Percentiles rank a stretch among this genome's conserved stretches.
Conservation (phyloP, 2,329 filamentous ascomycete genomes). For the Clonostachys rhizophaga region DNA sequence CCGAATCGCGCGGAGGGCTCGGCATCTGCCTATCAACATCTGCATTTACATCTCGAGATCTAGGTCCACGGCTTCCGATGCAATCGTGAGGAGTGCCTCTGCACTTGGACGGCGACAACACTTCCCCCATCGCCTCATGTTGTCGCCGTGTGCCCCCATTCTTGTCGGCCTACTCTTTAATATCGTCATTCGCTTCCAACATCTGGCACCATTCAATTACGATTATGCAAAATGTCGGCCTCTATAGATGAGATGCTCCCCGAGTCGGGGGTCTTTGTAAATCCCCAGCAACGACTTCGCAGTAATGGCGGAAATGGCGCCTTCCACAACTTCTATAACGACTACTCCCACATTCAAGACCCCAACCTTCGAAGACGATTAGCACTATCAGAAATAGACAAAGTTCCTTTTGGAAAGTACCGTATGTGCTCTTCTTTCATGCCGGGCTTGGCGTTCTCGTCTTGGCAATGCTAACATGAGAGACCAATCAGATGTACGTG, state of each 20-base stretch:
- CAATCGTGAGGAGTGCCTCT: too few species aligned
- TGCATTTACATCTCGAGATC: too few species aligned
- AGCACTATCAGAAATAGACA: conserved; percentile 75
- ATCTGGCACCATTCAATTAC: too few species aligned
- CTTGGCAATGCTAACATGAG: not conserved
- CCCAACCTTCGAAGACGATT: conserved; percentile 73
- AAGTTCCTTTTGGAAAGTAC: conserved; percentile 71
- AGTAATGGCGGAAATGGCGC: conserved; percentile 62
- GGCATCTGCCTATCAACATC: too few species aligned
- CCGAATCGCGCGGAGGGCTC: too few species aligned
- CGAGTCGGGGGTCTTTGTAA: conserved; percentile 21
- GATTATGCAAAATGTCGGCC: conserved; percentile 14
- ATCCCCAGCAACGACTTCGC: conserved; percentile 9
- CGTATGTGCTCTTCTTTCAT: conserved; percentile 27
- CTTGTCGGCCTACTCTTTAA: not conserved
- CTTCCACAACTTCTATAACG: conserved; percentile 72
- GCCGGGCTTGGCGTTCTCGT: not conserved
- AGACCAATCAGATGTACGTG: conserved; percentile 52
- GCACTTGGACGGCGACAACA: conserved; percentile 1
- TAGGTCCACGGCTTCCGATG: too few species aligned
- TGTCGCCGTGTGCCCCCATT: conserved; percentile 1
- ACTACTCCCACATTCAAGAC: conserved; percentile 61
- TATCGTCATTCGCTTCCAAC: too few species aligned
- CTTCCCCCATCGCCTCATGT: not conserved
- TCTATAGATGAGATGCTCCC: conserved; percentile 31